A percentile compares a stretch with the other conserved stretches of the same genome.
Conservation (phyloP, 78 protist species). For the Dictyostelium citrinum region DNA sequence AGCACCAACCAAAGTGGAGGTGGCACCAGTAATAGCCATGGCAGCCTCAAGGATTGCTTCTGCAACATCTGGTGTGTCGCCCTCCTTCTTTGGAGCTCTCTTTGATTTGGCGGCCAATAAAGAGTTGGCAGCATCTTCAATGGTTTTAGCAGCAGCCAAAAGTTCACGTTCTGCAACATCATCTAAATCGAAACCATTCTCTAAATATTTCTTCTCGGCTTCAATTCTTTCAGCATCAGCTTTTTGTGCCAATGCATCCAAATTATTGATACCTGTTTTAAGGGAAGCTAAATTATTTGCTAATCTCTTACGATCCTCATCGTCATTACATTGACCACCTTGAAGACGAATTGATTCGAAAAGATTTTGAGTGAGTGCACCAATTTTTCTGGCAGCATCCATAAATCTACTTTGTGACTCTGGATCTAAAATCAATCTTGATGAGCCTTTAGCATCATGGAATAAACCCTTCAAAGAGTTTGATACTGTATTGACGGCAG, state of each 20-base stretch:
- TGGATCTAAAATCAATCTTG: slow-evolving; percentile 32
- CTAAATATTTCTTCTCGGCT: not conserved
- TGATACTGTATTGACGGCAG: slow-evolving; percentile 17
- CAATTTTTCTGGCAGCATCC: slow-evolving; percentile 67
- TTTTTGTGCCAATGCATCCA: slow-evolving; percentile 26
- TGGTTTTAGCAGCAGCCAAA: slow-evolving; percentile 81
- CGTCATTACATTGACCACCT: slow-evolving; percentile 80
- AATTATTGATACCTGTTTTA: not conserved
- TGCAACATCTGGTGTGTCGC: slow-evolving; percentile 59
- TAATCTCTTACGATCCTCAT: slow-evolving; percentile 62
- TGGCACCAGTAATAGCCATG: slow-evolving; percentile 88
- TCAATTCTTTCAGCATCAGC: not conserved
- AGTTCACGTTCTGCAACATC: slow-evolving; percentile 79
- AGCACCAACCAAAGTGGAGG: slow-evolving; percentile 79
- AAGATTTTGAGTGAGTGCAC: slow-evolving; percentile 50
- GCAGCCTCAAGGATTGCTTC: slow-evolving; percentile 90
- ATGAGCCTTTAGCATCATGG: slow-evolving; percentile 67
- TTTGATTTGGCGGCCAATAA: slow-evolving; percentile 59
- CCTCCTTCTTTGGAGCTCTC: slow-evolving; percentile 71
- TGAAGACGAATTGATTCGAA: slow-evolving; percentile 54
- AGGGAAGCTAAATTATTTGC: not conserved
- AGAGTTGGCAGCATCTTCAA: slow-evolving; percentile 80
- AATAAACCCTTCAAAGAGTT: slow-evolving; percentile 41
- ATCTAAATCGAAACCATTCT: slow-evolving; percentile 74
- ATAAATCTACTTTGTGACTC: slow-evolving; percentile 37